Evolutionary conservation across 441 rosid species (phyloP).

Genomic region (Euphorbia schlechtendalii): DNA sequence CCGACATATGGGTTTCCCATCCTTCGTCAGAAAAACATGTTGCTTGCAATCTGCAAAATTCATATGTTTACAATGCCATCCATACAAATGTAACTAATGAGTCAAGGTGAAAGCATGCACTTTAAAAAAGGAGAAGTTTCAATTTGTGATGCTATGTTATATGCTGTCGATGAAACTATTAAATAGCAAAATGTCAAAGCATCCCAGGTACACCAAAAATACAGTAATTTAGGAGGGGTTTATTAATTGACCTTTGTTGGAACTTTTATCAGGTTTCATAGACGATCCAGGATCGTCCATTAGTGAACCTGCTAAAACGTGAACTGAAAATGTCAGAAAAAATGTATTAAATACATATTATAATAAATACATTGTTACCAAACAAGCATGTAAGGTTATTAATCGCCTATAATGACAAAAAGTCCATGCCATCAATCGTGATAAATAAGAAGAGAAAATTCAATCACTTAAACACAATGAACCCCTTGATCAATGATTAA

Average conservation of each 20-base stretch:
- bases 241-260: constrained; percentile 6
- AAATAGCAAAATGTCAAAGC: not conserved
- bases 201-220: not conserved
- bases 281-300: constrained; percentile 15
- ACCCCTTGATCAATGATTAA: too few relatives aligned
- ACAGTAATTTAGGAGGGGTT: not conserved
- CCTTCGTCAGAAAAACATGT: constrained; percentile 22
- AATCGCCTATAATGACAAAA: too few relatives aligned
- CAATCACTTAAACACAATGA: too few relatives aligned
- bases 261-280: not conserved
- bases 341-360: not conserved
- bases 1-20: constrained; percentile 25
- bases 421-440: too few relatives aligned
- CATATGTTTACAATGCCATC: not conserved
- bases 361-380: too few relatives aligned
- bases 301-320: not conserved
- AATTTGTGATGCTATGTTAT: not conserved
- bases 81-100: not conserved
- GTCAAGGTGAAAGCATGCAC: not conserved
- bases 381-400: too few relatives aligned
- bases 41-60: constrained; percentile 12
- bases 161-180: not conserved
- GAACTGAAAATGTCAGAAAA: not conserved
- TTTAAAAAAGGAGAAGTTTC: not conserved
- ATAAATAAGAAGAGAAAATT: too few relatives aligned